A percentile compares a stretch with the other conserved stretches of the same genome.
phyloP scores from a whole-genome alignment of 2,329 filamentous ascomycete species.

The Pseudogymnoascus sp. region DNA sequence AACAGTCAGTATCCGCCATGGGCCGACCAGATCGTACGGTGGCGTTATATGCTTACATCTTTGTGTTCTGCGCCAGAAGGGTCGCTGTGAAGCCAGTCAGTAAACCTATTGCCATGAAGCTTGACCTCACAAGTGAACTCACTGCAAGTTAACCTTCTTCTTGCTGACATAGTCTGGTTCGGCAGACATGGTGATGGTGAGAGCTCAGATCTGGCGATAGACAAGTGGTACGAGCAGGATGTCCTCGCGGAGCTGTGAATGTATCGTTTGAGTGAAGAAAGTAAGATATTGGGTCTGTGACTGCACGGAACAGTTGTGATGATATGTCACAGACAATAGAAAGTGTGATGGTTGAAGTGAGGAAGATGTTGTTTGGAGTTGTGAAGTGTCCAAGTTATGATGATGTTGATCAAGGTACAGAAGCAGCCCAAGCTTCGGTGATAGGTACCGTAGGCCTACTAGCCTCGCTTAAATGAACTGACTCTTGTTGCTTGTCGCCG shows the following conservation, averaged over 20 bases:
- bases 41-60: conserved; percentile 50
- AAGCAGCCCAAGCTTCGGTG: conserved; percentile 6
- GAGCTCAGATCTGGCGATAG: conserved; percentile 9
- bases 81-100: conserved; percentile 56
- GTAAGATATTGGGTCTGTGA: not conserved
- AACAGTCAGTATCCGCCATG: conserved; percentile 28
- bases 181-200: conserved; percentile 56
- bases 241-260: not conserved
- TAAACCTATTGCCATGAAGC: conserved; percentile 11
- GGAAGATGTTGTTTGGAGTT: not conserved
- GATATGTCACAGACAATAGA: not conserved
- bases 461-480: conserved; percentile 9
- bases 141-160: conserved; percentile 80
- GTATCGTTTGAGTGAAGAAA: not conserved
- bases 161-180: conserved; percentile 58
- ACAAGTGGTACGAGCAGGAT: conserved; percentile 10
- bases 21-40: conserved; percentile 23
- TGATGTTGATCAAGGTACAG: conserved; percentile 9
- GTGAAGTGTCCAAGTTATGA: conserved; percentile 7
- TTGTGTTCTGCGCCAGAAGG: conserved; percentile 81
- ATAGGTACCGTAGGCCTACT: not conserved
- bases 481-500: not conserved
- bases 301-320: conserved; percentile 6
- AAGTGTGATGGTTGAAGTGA: conserved; percentile 2
- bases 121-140: conserved; percentile 33